Conservation (phyloP, 2,329 filamentous ascomycete species). For the Intubia oerlemansii region DNA sequence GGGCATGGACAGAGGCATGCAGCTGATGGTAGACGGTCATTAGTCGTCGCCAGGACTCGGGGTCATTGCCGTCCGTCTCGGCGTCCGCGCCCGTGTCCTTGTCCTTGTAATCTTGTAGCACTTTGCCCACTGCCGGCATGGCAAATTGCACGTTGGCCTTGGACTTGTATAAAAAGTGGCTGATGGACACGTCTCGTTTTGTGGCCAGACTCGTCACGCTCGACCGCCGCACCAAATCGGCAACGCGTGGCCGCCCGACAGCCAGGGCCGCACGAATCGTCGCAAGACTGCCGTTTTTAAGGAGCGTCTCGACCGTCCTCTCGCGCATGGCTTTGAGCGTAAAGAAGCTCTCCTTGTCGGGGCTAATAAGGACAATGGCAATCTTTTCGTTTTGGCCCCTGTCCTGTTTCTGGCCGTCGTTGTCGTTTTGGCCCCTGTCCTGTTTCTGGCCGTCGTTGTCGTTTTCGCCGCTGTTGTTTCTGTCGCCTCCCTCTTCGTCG, state of each 20-base stretch:
- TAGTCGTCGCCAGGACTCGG: conserved; percentile 45
- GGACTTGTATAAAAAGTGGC: conserved; percentile 93
- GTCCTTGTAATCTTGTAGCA: too few species aligned
- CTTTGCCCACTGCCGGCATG: conserved; percentile 62
- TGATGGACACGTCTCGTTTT: conserved; percentile 41
- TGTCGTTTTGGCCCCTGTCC: too few species aligned
- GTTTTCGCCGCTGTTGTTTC: neutral
- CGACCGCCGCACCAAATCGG: conserved; percentile 46
- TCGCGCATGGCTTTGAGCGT: conserved; percentile 56
- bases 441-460: too few species aligned
- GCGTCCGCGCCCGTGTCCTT: neutral
- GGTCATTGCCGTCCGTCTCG: conserved; percentile 2
- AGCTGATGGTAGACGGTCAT: conserved; percentile 72
- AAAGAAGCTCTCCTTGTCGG: conserved; percentile 86
- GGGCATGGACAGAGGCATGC: conserved; percentile 67
- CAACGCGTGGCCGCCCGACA: conserved; percentile 46
- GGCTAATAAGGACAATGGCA: conserved; percentile 82
- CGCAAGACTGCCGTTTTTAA: conserved; percentile 52
- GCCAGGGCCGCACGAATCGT: conserved; percentile 52
- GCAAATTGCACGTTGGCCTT: conserved; percentile 86
- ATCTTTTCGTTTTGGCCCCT: conserved; percentile 67
- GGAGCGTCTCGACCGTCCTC: conserved; percentile 43
- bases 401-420: too few species aligned
- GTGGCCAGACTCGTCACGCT: too few species aligned
- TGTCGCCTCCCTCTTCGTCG: conserved; percentile 14